Conservation (phyloP, 2,329 filamentous ascomycete genomes). For the Nannizziopsis barbatae region DNA sequence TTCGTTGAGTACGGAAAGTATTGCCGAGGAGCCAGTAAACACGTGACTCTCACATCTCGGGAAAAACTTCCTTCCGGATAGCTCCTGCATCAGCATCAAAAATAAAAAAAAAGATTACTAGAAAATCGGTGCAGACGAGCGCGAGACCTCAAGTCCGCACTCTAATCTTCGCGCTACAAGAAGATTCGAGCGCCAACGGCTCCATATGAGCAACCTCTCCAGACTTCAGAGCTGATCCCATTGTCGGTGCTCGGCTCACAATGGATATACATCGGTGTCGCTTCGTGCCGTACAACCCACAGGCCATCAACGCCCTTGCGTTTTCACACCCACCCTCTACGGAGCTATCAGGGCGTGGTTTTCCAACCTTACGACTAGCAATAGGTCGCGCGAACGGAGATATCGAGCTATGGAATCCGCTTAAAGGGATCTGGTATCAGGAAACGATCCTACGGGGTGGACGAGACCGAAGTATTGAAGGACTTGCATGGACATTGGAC, state of each 20-base stretch:
- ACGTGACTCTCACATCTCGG: background rate
- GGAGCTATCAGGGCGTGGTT: conserved; percentile 37
- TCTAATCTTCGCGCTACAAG: conserved; percentile 1
- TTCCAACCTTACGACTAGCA: conserved; percentile 61
- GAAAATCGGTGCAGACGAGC: background rate
- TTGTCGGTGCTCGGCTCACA: conserved; percentile 9
- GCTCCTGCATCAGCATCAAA: background rate
- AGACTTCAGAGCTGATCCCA: background rate
- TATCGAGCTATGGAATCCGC: conserved; percentile 95
- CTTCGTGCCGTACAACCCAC: conserved; percentile 85
- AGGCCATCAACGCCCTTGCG: conserved; percentile 85
- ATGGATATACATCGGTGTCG: conserved; percentile 98
- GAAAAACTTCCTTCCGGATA: conserved; percentile 8
- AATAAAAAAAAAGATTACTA: conserved; percentile 2
- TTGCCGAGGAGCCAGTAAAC: background rate
- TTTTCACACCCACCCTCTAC: conserved; percentile 64
- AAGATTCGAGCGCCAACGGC: conserved; percentile 5
- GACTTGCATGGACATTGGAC: conserved; percentile 82
- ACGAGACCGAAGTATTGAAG: conserved; percentile 77
- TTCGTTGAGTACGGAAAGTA: background rate
- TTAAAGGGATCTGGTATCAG: conserved; percentile 73
- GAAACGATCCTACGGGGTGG: conserved; percentile 77
- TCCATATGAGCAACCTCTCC: no score
- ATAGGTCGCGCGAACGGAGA: conserved; percentile 89
- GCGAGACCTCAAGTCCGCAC: background rate